Conservation (phyloP, 139 green algal species). For the Chlorella sp. region DNA sequence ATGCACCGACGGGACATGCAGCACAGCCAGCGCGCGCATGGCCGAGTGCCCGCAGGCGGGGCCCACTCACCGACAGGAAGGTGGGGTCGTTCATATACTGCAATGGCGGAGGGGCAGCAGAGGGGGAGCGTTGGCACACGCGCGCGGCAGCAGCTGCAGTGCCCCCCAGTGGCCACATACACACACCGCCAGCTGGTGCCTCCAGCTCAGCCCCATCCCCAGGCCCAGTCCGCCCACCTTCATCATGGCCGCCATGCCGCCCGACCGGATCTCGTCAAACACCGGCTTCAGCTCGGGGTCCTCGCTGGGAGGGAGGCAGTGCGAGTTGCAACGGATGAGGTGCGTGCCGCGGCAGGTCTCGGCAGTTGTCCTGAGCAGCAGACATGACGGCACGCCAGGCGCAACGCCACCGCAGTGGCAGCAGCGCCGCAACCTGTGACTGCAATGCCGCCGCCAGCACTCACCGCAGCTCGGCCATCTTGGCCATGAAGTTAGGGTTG, state of each 20-base stretch:
- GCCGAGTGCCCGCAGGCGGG: no score
- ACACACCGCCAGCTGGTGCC: no score
- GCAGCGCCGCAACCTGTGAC: no score
- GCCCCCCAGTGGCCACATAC: no score
- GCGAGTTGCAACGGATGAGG: neutral
- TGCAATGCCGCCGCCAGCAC: neutral
- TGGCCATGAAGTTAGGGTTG: conserved; percentile 36
- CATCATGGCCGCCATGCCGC: conserved; percentile 81
- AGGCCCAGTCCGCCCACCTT: conserved; percentile 12
- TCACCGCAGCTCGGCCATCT: conserved; percentile 35
- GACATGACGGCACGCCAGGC: neutral
- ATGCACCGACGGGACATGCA: neutral
- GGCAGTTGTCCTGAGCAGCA: no score
- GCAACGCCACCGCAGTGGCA: neutral
- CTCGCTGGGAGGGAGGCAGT: conserved; percentile 15
- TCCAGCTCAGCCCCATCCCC: no score
- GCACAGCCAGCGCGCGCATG: neutral
- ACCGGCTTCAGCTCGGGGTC: conserved; percentile 80
- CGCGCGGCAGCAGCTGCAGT: no score
- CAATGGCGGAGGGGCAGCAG: no score
- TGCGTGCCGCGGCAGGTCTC: no score
- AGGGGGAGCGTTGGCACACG: no score
- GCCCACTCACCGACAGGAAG: conserved; percentile 11
- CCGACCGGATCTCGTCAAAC: conserved; percentile 78
- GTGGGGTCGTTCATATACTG: conserved; percentile 66